These are phyloP conservation scores for Cryptosporidium ubiquitum DNA, from an alignment of 169 alveolate genomes.

Conservation along the genomic window DNA sequence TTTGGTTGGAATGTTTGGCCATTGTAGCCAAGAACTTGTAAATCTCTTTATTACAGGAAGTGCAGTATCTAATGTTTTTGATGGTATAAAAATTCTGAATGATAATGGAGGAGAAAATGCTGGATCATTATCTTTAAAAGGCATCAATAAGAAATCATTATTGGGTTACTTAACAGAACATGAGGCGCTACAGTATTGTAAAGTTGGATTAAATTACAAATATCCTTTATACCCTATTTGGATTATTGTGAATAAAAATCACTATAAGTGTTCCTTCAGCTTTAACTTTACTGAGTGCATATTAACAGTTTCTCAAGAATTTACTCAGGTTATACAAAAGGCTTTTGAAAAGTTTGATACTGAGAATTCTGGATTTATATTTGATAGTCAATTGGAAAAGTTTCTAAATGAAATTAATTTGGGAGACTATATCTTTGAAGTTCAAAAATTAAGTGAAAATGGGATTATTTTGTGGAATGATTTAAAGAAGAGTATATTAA, in stretches of 20 bases:
- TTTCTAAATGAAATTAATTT: conserved; percentile 18
- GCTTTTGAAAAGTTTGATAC: conserved; percentile 65
- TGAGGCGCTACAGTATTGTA: conserved; percentile 84
- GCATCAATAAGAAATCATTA: conserved; percentile 79
- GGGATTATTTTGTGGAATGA: conserved; percentile 71
- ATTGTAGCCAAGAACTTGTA: conserved; percentile 85
- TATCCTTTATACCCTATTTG: conserved; percentile 84
- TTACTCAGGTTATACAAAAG: conserved; percentile 30
- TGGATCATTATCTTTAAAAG: conserved; percentile 78
- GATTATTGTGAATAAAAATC: conserved; percentile 83
- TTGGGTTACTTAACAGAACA: conserved; percentile 84
- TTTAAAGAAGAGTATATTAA: conserved; percentile 11
- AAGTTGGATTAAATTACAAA: conserved; percentile 85
- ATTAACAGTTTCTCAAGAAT: conserved; percentile 34
- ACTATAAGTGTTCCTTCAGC: conserved; percentile 75
- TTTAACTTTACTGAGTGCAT: conserved; percentile 37
- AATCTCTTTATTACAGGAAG: conserved; percentile 82
- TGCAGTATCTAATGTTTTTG: conserved; percentile 86
- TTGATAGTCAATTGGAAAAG: conserved; percentile 37
- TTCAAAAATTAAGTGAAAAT: background rate
- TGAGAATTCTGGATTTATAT: conserved; percentile 54
- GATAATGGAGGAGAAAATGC: conserved; percentile 1
- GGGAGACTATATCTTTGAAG: conserved; percentile 6
- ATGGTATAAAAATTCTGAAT: conserved; percentile 79
- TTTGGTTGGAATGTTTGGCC: conserved; percentile 83